Conservation (phyloP, 2,329 filamentous ascomycete species). For the Cordyceps cateniannulata region DNA sequence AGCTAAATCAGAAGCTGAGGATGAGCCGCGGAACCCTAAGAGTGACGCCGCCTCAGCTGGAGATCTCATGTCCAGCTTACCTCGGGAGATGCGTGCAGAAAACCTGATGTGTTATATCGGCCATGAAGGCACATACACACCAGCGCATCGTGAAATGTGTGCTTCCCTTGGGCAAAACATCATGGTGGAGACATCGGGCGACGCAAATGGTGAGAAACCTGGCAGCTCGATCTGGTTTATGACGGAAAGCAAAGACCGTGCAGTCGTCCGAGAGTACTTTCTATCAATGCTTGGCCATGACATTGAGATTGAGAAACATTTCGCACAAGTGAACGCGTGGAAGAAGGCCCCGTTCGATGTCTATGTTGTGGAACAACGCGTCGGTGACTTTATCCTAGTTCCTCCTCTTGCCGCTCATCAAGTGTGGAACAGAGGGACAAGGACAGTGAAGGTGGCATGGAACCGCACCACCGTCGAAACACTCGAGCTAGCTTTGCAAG, state of each 20-base stretch:
- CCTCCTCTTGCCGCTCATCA: constrained; percentile 92
- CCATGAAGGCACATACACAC: constrained; percentile 94
- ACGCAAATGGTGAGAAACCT: constrained; percentile 66
- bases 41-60: constrained; percentile 66
- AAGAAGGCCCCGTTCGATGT: constrained; percentile 90
- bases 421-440: constrained; percentile 94
- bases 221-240: constrained; percentile 98
- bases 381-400: constrained; percentile 88
- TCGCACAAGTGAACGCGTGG: constrained; percentile 93
- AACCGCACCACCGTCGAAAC: constrained; percentile 93
- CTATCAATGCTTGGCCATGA: constrained; percentile 89
- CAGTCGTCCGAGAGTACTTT: constrained; percentile 89
- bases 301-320: constrained; percentile 94
- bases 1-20: constrained; percentile 26
- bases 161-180: constrained; percentile 94
- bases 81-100: constrained; percentile 79
- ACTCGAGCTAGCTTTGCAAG: constrained; percentile 74
- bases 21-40: constrained; percentile 40
- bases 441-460: constrained; percentile 97
- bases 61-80: constrained; percentile 91
- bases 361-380: constrained; percentile 84
- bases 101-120: constrained; percentile 99
- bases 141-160: constrained; percentile 95
- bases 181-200: constrained; percentile 85
- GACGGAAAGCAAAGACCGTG: constrained; percentile 90